Percentiles rank a stretch among this genome's conserved stretches.
Conservation (phyloP, 768 basidiomycete species). For the Naganishia antarctica region DNA sequence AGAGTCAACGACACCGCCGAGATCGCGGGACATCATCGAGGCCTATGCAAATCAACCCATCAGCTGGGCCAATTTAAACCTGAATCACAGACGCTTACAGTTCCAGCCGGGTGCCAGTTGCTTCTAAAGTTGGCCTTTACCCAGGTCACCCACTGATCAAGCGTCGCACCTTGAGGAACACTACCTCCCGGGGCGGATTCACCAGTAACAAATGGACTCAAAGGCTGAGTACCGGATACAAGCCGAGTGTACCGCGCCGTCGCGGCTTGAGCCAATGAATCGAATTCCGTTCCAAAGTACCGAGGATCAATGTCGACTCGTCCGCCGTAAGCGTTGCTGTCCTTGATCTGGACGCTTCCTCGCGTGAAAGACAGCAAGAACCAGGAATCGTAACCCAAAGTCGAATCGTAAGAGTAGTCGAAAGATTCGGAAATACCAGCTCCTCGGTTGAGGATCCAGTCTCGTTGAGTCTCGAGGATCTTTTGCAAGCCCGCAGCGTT, state of each 20-base stretch:
- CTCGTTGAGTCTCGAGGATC: constrained; percentile 40
- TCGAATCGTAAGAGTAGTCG: constrained; percentile 23
- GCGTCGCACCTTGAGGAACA: constrained; percentile 8
- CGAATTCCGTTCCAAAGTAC: constrained; percentile 37
- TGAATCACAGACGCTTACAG: constrained; percentile 13
- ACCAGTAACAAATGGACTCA: constrained; percentile 13
- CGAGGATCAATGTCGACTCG: constrained; percentile 35
- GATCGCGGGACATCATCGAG: constrained; percentile 38
- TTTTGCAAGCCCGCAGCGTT: constrained; percentile 32
- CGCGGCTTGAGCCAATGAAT: constrained; percentile 38
- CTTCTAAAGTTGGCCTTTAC: constrained; percentile 34
- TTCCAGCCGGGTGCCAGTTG: constrained; percentile 44
- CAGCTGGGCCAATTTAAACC: no score
- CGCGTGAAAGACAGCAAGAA: constrained; percentile 41
- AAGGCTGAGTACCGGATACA: constrained; percentile 28
- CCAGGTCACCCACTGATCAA: constrained; percentile 36
- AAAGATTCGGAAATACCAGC: constrained; percentile 37
- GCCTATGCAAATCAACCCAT: no score
- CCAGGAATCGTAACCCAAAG: constrained; percentile 36
- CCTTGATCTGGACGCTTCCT: constrained; percentile 39
- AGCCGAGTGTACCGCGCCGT: constrained; percentile 34
- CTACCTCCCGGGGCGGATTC: constrained; percentile 21
- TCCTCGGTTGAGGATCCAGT: constrained; percentile 39
- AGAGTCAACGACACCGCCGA: constrained; percentile 41
- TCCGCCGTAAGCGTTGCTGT: constrained; percentile 34